Conservation (phyloP, 331 rosid species). For the Quercus tomentella region DNA sequence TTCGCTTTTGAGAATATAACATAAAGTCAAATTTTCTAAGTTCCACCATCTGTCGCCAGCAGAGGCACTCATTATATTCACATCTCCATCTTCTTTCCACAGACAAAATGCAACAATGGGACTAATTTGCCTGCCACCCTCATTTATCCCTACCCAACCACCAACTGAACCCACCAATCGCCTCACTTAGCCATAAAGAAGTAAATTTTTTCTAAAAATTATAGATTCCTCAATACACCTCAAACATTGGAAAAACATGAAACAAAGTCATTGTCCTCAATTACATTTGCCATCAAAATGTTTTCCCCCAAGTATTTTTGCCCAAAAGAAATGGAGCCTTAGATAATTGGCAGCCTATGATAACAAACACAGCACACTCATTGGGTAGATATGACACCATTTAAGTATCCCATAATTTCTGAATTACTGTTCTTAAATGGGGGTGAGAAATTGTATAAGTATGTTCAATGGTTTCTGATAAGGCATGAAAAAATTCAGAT, state of each 20-base stretch:
- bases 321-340: not conserved
- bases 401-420: too few species aligned
- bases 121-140: not conserved
- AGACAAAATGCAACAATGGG: too few species aligned
- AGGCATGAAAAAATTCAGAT: too few species aligned
- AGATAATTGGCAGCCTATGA: not conserved
- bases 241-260: not conserved
- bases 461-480: too few species aligned
- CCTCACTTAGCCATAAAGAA: not conserved
- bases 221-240: not conserved
- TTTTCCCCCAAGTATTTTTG: not conserved
- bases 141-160: not conserved
- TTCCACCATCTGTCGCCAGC: not conserved
- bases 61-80: not conserved
- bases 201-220: not conserved
- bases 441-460: too few species aligned
- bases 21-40: constrained; percentile 6
- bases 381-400: too few species aligned
- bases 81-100: not conserved
- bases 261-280: not conserved
- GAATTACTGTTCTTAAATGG: too few species aligned
- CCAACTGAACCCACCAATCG: not conserved
- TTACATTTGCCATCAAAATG: not conserved
- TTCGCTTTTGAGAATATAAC: not conserved
- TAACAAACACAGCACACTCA: too few species aligned